These are phyloP conservation scores for Peronospora belbahrii DNA, from an alignment of 352 stramenopile species.

Conservation along the genomic window DNA sequence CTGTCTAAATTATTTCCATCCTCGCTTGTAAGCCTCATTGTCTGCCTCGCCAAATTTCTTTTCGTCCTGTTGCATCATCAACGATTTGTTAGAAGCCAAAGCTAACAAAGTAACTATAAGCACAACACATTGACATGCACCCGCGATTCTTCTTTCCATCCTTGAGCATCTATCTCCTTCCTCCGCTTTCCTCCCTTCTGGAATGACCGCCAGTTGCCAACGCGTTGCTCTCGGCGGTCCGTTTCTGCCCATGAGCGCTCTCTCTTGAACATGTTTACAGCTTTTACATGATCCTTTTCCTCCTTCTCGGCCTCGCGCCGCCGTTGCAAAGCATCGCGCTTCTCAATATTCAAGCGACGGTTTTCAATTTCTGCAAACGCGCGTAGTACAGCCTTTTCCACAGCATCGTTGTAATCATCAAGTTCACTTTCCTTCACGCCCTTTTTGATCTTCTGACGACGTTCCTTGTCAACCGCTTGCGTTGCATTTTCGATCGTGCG, in stretches of 20 bases:
- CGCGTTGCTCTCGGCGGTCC: constrained; percentile 67
- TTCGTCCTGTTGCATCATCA: constrained; percentile 28
- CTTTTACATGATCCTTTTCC: constrained; percentile 66
- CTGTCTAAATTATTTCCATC: constrained; percentile 63
- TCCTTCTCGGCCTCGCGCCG: constrained; percentile 63
- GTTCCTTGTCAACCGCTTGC: constrained; percentile 65
- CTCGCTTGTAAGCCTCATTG: constrained; percentile 71
- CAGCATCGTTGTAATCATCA: constrained; percentile 45
- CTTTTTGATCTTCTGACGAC: constrained; percentile 70
- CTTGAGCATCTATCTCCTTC: constrained; percentile 50
- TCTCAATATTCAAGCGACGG: constrained; percentile 63
- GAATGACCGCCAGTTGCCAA: constrained; percentile 75
- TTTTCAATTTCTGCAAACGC: constrained; percentile 84
- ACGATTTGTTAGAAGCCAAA: constrained; percentile 5
- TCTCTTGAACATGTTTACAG: constrained; percentile 59
- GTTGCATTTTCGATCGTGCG: constrained; percentile 73
- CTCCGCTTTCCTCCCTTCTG: constrained; percentile 64
- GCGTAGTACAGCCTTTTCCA: constrained; percentile 72
- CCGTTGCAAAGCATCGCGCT: constrained; percentile 57
- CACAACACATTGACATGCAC: constrained; percentile 19
- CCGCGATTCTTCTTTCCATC: constrained; percentile 57
- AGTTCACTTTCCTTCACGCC: constrained; percentile 66
- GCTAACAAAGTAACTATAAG: background rate
- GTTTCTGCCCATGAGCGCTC: constrained; percentile 70
- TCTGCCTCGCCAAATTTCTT: constrained; percentile 59